phyloP scores from a whole-genome alignment of 805 yeast species.

The Danielozyma ontarioensis region DNA sequence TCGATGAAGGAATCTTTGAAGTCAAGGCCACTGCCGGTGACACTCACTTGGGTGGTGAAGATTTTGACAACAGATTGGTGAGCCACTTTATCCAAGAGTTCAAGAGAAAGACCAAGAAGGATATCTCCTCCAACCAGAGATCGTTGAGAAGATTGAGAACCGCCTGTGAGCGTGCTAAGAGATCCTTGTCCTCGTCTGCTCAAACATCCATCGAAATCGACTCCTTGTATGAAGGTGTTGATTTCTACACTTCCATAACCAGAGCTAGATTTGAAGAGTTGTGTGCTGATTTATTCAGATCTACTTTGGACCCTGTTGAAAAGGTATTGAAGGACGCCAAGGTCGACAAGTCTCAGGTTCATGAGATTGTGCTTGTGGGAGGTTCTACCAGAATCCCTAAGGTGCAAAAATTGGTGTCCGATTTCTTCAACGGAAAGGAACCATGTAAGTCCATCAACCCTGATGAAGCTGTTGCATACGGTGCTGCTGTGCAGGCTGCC shows the following conservation, averaged over 20 bases:
- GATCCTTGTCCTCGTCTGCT: conserved; percentile 15
- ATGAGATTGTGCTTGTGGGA: conserved; percentile 18
- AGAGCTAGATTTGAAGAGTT: conserved; percentile 21
- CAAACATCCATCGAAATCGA: conserved; percentile 19
- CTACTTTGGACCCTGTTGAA: conserved; percentile 20
- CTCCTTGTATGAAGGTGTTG: conserved; percentile 19
- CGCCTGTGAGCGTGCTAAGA: conserved; percentile 20
- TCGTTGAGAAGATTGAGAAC: conserved; percentile 56
- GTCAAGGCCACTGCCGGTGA: conserved; percentile 89
- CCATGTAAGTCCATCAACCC: conserved; percentile 20
- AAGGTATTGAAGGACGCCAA: conserved; percentile 20
- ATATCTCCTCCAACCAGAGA: conserved; percentile 73
- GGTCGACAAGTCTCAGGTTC: conserved; percentile 17
- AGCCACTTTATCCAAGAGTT: conserved; percentile 87
- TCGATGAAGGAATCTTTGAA: conserved; percentile 89
- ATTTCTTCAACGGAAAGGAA: conserved; percentile 22
- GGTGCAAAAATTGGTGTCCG: conserved; percentile 19
- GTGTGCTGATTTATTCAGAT: conserved; percentile 19
- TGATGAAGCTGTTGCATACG: conserved; percentile 20
- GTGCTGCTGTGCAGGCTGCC: conserved; percentile 37
- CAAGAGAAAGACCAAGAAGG: conserved; percentile 89
- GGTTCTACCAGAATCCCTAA: conserved; percentile 21
- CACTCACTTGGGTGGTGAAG: conserved; percentile 97
- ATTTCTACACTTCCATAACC: conserved; percentile 19
- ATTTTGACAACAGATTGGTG: conserved; percentile 85